Conservation (phyloP, 441 rosid species). For the Erodium trifolium region DNA sequence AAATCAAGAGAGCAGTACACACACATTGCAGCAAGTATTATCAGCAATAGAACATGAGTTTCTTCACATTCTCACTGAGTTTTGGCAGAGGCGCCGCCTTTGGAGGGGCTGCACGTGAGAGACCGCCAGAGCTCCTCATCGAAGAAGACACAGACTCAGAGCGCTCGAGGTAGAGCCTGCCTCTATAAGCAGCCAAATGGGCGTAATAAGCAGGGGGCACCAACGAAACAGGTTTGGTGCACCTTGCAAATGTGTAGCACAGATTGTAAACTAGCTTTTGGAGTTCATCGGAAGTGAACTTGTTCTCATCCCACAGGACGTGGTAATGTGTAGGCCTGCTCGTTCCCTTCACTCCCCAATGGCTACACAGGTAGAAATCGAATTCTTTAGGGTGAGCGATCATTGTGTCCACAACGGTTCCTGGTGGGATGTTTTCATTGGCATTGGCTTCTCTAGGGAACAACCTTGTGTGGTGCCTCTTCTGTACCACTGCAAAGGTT, state of each 20-base stretch:
- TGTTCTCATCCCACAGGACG: constrained; percentile 52
- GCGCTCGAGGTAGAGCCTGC: constrained; percentile 63
- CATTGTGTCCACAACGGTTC: constrained; percentile 62
- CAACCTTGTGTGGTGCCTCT: constrained; percentile 61
- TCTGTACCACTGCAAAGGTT: constrained; percentile 60
- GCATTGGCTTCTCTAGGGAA: constrained; percentile 29
- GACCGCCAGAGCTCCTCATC: constrained; percentile 27
- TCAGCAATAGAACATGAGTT: constrained; percentile 68
- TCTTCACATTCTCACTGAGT: constrained; percentile 53
- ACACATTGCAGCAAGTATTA: neutral
- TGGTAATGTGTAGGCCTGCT: constrained; percentile 76
- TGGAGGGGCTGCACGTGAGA: constrained; percentile 43
- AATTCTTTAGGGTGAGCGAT: constrained; percentile 63
- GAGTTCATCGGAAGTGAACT: constrained; percentile 60
- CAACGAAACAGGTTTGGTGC: constrained; percentile 67
- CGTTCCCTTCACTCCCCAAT: constrained; percentile 62
- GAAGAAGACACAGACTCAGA: constrained; percentile 26
- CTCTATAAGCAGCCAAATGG: constrained; percentile 66
- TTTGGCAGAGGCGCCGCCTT: constrained; percentile 54
- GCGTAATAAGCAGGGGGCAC: constrained; percentile 72
- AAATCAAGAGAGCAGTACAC: too few relatives aligned
- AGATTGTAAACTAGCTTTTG: constrained; percentile 61
- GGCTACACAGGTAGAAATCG: constrained; percentile 66
- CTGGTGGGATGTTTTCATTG: constrained; percentile 61
- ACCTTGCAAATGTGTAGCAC: constrained; percentile 61